Base-by-base conservation (phyloP, 148 eudicot species). In the Chenopodium formosanum region DNA sequence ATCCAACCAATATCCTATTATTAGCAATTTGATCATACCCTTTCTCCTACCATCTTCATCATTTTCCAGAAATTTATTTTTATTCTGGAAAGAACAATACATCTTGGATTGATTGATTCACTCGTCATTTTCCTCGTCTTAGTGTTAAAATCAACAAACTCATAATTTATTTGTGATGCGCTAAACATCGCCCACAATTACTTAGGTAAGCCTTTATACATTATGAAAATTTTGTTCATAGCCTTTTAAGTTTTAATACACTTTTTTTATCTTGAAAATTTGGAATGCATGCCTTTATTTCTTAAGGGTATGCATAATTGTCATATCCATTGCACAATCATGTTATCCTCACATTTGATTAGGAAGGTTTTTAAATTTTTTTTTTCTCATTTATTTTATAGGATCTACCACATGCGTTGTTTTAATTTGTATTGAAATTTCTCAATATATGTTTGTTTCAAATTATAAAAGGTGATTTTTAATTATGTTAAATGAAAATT, bases 1-100 rank as follows among this genome's bases (percentile, higher is more conserved):
- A 10, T 73, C 32, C 69, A 31, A 63, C 73, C 27, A 20, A 71
- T 27, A 44, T 81, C 83, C 78, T 78, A 84, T 63, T 77, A 78
- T 85, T 81, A 81, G 70, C 72, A 27, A 65, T 74, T 67, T 44
- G 12, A 50, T 67, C 58, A 13, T 47, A 44, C 23, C 20, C 63
- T 32, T 46, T 67, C 20, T 79, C 80, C 22, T 25, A 47, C 64
- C 31, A 23, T 64, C 74, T 27, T 84, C 44, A 47, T 65, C 79
- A 50, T 71, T 62, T 11, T 78, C 71, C 80, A 80, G 31, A 50
- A 56, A 67, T 17, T 22, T 75, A 53, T 56, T 19, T 4, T 47
- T 60, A 50, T 67, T 20, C 10, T 29, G 34, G 56, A 44, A 64
- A 32, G 12, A 66, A 52, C 60, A 53, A 53, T 31, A 62, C 13